These are phyloP conservation scores for Musa acuminata DNA, from an alignment of 176 grass and related monocot species.

Conservation along the genomic window DNA sequence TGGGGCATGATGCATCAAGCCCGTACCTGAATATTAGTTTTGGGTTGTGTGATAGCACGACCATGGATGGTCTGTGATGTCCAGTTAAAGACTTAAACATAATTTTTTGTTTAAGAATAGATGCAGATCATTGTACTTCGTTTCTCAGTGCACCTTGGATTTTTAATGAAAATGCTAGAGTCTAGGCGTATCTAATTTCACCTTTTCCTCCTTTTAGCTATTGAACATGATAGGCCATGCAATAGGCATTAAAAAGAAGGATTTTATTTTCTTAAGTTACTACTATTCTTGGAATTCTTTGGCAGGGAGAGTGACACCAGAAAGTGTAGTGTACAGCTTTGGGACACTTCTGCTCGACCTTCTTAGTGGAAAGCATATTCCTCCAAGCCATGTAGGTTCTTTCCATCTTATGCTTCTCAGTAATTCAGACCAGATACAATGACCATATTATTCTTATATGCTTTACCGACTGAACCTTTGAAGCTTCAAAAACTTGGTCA, in stretches of 20 bases:
- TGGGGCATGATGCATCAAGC: too few relatives aligned
- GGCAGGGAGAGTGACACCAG: slow-evolving; percentile 83
- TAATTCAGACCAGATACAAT: neutral
- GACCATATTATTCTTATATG: too few relatives aligned
- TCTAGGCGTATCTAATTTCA: neutral
- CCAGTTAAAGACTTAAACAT: neutral
- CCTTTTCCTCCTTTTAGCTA: neutral
- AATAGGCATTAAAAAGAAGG: neutral
- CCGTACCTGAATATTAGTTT: too few relatives aligned
- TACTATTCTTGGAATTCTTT: slow-evolving; percentile 11
- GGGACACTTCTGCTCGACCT: slow-evolving; percentile 88
- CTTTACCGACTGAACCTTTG: too few relatives aligned
- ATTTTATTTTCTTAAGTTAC: slow-evolving; percentile 11
- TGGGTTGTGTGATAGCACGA: too few relatives aligned
- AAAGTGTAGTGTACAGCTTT: slow-evolving; percentile 89
- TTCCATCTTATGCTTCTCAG: neutral
- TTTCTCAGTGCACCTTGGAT: neutral
- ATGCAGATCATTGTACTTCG: neutral
- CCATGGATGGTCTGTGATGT: too few relatives aligned
- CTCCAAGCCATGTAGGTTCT: slow-evolving; percentile 76
- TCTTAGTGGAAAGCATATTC: slow-evolving; percentile 90
- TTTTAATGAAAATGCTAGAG: neutral
- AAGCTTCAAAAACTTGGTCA: too few relatives aligned
- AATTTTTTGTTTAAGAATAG: neutral
- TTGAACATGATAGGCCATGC: neutral